phyloP scores from a whole-genome alignment of 352 stramenopile species.

The Saprolegnia parasitica region DNA sequence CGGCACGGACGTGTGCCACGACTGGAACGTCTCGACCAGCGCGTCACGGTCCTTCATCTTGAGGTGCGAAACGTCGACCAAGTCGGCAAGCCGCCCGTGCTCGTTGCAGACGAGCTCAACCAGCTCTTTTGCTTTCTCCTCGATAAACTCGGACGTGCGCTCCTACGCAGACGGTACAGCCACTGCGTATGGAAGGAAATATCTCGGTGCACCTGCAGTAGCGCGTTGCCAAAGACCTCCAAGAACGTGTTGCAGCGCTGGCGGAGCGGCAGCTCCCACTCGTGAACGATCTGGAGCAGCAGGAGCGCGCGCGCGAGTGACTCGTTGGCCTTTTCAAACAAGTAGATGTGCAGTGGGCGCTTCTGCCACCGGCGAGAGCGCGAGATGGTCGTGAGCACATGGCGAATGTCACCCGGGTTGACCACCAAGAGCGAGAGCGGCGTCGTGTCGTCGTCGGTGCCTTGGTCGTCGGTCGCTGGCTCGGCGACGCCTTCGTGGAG shows the following conservation, averaged over 20 bases:
- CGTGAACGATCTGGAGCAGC: constrained; percentile 78
- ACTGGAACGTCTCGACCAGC: constrained; percentile 80
- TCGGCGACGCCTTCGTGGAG: constrained; percentile 33
- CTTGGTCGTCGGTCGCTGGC: not conserved
- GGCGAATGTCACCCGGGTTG: constrained; percentile 70
- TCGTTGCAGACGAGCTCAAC: constrained; percentile 72
- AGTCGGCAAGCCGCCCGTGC: constrained; percentile 43
- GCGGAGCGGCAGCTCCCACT: constrained; percentile 85
- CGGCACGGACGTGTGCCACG: constrained; percentile 59
- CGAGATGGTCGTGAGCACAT: constrained; percentile 51
- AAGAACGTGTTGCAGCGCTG: constrained; percentile 87
- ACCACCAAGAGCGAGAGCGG: constrained; percentile 59
- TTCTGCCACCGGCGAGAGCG: constrained; percentile 30
- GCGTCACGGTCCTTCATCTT: constrained; percentile 89
- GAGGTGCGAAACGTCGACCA: constrained; percentile 80
- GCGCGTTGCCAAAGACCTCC: constrained; percentile 91
- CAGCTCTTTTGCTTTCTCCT: constrained; percentile 62
- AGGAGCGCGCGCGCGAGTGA: constrained; percentile 84
- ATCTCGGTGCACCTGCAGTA: constrained; percentile 62
- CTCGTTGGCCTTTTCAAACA: constrained; percentile 85
- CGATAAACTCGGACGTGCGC: constrained; percentile 80
- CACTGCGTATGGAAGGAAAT: constrained; percentile 8
- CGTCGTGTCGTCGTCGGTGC: not conserved
- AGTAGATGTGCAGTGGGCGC: constrained; percentile 79
- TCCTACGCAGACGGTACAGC: constrained; percentile 37